phyloP scores from a whole-genome alignment of 768 basidiomycete genomes.

The Suillus discolor region DNA sequence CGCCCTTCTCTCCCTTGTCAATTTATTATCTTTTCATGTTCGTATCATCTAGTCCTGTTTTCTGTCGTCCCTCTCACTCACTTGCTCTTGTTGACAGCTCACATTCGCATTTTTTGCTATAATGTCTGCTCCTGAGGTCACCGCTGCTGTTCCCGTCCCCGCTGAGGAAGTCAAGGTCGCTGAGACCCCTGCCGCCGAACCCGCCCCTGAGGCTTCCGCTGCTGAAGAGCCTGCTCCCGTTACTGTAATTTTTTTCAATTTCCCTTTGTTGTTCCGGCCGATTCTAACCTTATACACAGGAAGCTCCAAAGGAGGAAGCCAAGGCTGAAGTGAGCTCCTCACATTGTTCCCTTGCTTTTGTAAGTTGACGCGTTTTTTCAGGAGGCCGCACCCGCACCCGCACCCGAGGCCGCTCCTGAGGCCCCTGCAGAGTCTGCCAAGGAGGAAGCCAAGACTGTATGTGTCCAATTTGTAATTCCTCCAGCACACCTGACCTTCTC shows the following conservation, averaged over 20 bases:
- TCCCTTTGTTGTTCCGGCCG: conserved; percentile 7
- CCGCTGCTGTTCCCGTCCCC: conserved; percentile 40
- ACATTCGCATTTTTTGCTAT: conserved; percentile 58
- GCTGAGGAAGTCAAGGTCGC: conserved; percentile 56
- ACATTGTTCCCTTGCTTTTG: no score
- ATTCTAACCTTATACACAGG: conserved; percentile 28
- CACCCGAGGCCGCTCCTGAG: conserved; percentile 28
- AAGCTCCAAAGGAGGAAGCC: conserved; percentile 42
- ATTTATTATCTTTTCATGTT: conserved; percentile 55
- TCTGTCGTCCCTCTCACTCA: background rate
- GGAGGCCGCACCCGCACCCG: conserved; percentile 35
- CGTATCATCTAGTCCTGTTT: conserved; percentile 24
- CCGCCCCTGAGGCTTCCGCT: conserved; percentile 34
- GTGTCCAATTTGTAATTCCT: conserved; percentile 13
- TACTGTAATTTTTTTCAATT: conserved; percentile 30
- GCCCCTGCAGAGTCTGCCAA: conserved; percentile 33
- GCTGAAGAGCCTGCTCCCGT: conserved; percentile 36
- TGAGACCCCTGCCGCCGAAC: conserved; percentile 40
- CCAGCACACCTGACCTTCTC: conserved; percentile 14
- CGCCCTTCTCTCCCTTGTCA: conserved; percentile 62
- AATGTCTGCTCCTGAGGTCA: conserved; percentile 81
- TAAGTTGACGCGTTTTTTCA: conserved; percentile 18
- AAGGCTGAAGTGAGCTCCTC: conserved; percentile 39
- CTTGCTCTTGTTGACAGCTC: conserved; percentile 42
- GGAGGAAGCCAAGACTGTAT: conserved; percentile 46